Percentiles rank a stretch among this genome's conserved stretches.
Conservation (phyloP, 75 land plant genomes). For the Chamaecyparis obtusa region DNA sequence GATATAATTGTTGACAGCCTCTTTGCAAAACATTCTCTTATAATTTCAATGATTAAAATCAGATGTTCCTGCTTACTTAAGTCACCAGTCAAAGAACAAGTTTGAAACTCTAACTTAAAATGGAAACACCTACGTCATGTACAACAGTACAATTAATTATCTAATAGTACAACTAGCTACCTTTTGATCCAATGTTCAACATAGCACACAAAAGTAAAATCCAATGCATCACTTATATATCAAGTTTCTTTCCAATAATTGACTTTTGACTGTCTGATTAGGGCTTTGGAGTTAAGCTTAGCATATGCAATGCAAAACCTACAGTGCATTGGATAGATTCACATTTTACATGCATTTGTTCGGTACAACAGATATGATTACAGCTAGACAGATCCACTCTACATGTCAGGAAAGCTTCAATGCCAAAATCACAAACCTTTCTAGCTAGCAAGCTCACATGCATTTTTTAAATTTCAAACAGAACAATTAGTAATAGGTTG, state of each 20-base stretch:
- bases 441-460: background rate
- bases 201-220: background rate
- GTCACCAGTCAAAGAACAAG: background rate
- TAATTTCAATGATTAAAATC: background rate
- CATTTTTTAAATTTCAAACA: background rate
- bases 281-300: background rate
- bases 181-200: background rate
- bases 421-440: background rate
- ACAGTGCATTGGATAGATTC: background rate
- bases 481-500: background rate
- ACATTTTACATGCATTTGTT: background rate
- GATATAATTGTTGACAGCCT: background rate
- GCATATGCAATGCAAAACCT: background rate
- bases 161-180: background rate
- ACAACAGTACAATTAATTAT: background rate
- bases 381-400: background rate
- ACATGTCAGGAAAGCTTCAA: background rate
- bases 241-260: background rate
- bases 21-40: background rate
- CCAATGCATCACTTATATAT: background rate
- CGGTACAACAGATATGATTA: background rate
- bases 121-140: background rate
- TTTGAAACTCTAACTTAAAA: background rate
- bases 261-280: background rate
- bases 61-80: background rate